Evolutionary conservation across 805 yeast species (phyloP), one percentile per base, ranked within the genome.

Genomic region (Candida michaelii): DNA sequence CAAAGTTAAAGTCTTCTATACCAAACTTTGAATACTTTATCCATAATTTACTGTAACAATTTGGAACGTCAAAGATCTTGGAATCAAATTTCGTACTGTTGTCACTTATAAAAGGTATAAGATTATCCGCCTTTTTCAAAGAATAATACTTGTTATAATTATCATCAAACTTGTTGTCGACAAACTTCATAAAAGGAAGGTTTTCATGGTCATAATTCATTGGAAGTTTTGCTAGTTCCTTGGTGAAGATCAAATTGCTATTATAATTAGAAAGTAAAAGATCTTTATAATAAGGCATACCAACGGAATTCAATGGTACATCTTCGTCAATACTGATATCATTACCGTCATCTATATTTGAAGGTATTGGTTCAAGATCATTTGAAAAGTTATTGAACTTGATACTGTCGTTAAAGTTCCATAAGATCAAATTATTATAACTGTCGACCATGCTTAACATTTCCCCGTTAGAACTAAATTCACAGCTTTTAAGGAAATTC

Each of bases 1-100:
- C 82, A 59, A 93, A 91, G 65, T 91, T 97, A 64, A 93, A 93
- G 60, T 89, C 97, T 52, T 85, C 89, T 23, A 93, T 89, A 19
- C 99, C 99, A 62, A 89, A 91, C 53, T 79, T 83, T 43, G 95
- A 85, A 61, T 90, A 91, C 31, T 83, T 76, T 41, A 91, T 86
- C 46, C 83, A 85, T 35, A 88, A 69, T 52, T 82, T 79, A 30
- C 81, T 70, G 65, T 84, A 91, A 27, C 90, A 85, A 40, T 83
- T 82, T 1, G 97, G 96, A 57, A 53, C 75, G 67, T 43, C 51
- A 18, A 45, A 43, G 10, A 49, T 27, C n/a, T 33, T 32, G 8
- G 34, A 46, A 34, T 49, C 45, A 31, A 44, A 42, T 29, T 21
- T 38, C 5, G 36, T 11, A 39, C 30, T 40, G 27, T 40, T 39